A percentile compares a stretch with the other conserved stretches of the same genome.
Conservation (phyloP, 805 yeast species). For the Kodamaea lidongshanica region DNA sequence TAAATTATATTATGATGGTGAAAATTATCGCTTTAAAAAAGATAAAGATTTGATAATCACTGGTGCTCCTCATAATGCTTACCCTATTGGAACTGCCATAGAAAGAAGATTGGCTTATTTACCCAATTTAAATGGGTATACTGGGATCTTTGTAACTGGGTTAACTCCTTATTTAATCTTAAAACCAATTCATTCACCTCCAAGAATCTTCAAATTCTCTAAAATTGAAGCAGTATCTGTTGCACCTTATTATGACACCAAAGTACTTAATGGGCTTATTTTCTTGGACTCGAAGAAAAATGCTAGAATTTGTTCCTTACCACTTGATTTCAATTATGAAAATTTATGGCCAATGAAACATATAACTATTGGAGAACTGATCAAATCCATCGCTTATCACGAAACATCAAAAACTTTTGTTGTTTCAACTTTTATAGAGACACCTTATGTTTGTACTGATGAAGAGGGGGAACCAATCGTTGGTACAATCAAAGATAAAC, state of each 20-base stretch:
- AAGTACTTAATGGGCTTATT: constrained; percentile 49
- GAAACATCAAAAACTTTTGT: constrained; percentile 57
- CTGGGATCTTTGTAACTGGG: constrained; percentile 68
- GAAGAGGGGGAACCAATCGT: constrained; percentile 65
- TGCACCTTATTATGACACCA: constrained; percentile 43
- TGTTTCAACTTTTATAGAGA: constrained; percentile 52
- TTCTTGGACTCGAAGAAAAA: constrained; percentile 65
- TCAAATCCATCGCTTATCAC: constrained; percentile 65
- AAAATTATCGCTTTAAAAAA: constrained; percentile 35
- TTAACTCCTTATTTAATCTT: constrained; percentile 60
- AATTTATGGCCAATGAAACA: constrained; percentile 55
- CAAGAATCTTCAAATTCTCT: constrained; percentile 62
- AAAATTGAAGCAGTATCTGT: constrained; percentile 61
- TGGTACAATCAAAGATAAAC: constrained; percentile 47
- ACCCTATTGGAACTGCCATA: constrained; percentile 57
- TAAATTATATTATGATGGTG: constrained; percentile 47
- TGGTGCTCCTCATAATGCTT: constrained; percentile 79
- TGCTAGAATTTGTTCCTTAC: constrained; percentile 55
- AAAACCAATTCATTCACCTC: constrained; percentile 58
- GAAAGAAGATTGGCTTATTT: constrained; percentile 64
- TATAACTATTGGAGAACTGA: constrained; percentile 49
- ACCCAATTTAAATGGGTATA: constrained; percentile 50
- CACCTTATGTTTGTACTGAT: constrained; percentile 60
- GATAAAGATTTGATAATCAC: constrained; percentile 46
- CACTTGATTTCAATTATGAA: constrained; percentile 46